Percentiles rank a stretch among this genome's conserved stretches.
These are phyloP conservation scores for Eucalyptus fibrosa DNA, from an alignment of 345 rosid species.

Conservation along the genomic window DNA sequence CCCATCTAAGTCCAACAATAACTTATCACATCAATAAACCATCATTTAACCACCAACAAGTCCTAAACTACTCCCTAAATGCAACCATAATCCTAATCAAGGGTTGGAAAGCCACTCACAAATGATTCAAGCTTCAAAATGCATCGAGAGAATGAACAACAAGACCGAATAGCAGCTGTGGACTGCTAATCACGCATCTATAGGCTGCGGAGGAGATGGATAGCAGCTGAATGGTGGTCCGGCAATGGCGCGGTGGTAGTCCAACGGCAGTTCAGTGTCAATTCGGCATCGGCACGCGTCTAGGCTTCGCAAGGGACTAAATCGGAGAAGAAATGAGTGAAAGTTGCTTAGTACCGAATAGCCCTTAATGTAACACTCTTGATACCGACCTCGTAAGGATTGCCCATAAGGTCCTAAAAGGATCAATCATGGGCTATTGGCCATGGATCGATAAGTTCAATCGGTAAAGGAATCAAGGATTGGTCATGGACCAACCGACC, in stretches of 20 bases:
- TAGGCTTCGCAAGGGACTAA: too few species aligned
- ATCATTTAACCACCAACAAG: too few species aligned
- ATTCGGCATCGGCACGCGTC: rapidly evolving
- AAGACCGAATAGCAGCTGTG: rapidly evolving
- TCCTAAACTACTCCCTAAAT: too few species aligned
- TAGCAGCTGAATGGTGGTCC: rapidly evolving
- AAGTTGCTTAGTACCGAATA: rapidly evolving
- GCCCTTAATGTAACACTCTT: too few species aligned
- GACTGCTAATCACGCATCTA: rapidly evolving
- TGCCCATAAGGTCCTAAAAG: too few species aligned
- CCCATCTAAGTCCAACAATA: too few species aligned
- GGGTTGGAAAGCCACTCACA: too few species aligned
- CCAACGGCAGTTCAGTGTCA: rapidly evolving
- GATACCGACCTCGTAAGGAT: rapidly evolving
- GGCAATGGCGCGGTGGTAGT: rapidly evolving
- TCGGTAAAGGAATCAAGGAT: too few species aligned
- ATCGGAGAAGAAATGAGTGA: rapidly evolving
- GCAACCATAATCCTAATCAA: too few species aligned
- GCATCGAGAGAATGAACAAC: rapidly evolving
- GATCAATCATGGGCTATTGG: too few species aligned
- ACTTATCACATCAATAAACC: too few species aligned
- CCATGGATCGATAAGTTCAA: rapidly evolving
- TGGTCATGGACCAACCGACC: rapidly evolving
- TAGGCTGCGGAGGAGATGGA: rapidly evolving
- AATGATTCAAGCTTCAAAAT: rapidly evolving